Evolutionary conservation across 371 early-diverging fungal species (phyloP), one percentile per base, ranked within the genome.

Genomic region (Mucor racemosus): DNA sequence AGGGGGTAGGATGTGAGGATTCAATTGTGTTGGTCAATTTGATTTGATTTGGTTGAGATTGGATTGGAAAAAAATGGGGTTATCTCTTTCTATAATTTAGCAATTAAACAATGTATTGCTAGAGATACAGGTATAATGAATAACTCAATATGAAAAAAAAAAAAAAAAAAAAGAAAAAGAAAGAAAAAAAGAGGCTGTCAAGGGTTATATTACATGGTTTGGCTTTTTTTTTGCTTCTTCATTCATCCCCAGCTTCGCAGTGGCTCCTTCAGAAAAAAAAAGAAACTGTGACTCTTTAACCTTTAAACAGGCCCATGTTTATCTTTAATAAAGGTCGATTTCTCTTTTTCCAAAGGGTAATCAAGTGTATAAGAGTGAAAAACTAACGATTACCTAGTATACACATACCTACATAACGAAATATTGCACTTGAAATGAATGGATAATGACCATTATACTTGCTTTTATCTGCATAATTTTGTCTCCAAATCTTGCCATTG

Each of bases 161-260:
- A 56, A 56, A 17, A 17, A 56, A 35, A 56, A 13, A 54, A 33
- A 31, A 14, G 31, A 14, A 5, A 13, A 14, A 3, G 15, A 35
- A 34, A 36, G n/a, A 17, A 36, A 17, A 36, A 36, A n/a, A 9
- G 11, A 36, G 15, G 57, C 57, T 56, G 57, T 56, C 57, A 56
- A 56, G 57, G 57, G 57, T 53, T 19, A 53, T 31, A 31, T 53
- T 53, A 53, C 53, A 53, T 53, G 53, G 53, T 53, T 53, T 53
- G 26, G 26, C 26, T 26, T 53, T 53, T 31, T 53, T 14, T 53
- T 11, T 53, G 53, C 10, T 53, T 13, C 14, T 50, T 53, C 53
- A 9, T 53, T 53, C 26, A 53, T 31, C 31, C 53, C 21, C 53
- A 53, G 53, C 53, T 53, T 53, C 14, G 53, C 53, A 53, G 53